A percentile compares a stretch with the other conserved stretches of the same genome.
Evolutionary conservation across 1,284 basidiomycete species (phyloP).

Genomic region (Sporisorium exsertum): DNA sequence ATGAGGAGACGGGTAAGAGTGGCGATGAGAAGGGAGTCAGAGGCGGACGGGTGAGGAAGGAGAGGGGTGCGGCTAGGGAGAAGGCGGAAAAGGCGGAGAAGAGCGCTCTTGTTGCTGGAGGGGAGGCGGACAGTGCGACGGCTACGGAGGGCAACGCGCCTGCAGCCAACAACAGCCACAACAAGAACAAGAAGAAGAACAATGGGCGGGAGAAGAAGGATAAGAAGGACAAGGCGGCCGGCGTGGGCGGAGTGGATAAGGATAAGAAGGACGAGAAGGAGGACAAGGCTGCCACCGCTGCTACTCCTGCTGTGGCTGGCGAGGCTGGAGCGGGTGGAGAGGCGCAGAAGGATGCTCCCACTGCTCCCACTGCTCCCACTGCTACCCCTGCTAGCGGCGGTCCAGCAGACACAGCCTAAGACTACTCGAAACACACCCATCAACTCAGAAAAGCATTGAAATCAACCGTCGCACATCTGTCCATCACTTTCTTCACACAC

Average conservation of each 20-base stretch:
- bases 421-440: background rate
- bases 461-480: too few relatives aligned
- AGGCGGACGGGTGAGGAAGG: slow-evolving; percentile 7
- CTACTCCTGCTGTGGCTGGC: background rate
- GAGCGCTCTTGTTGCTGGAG: background rate
- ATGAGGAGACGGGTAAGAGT: slow-evolving; percentile 26
- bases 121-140: background rate
- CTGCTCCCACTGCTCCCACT: background rate
- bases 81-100: slow-evolving; percentile 10
- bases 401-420: background rate
- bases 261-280: slow-evolving; percentile 7
- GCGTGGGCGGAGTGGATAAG: background rate
- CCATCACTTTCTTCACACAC: background rate
- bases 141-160: background rate
- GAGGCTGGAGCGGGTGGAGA: slow-evolving; percentile 1
- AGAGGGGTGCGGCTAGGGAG: slow-evolving; percentile 5
- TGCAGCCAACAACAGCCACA: slow-evolving; percentile 7
- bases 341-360: slow-evolving; percentile 7
- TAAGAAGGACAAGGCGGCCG: background rate
- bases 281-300: background rate
- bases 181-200: slow-evolving; percentile 45
- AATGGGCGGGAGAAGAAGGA: slow-evolving; percentile 3
- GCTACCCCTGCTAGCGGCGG: background rate
- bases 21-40: slow-evolving; percentile 16
- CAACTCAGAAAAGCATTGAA: background rate